Evolutionary conservation across 164 flowering plant species (phyloP), one percentile per base, ranked within the genome.

Genomic region (Vitis labrusca): DNA sequence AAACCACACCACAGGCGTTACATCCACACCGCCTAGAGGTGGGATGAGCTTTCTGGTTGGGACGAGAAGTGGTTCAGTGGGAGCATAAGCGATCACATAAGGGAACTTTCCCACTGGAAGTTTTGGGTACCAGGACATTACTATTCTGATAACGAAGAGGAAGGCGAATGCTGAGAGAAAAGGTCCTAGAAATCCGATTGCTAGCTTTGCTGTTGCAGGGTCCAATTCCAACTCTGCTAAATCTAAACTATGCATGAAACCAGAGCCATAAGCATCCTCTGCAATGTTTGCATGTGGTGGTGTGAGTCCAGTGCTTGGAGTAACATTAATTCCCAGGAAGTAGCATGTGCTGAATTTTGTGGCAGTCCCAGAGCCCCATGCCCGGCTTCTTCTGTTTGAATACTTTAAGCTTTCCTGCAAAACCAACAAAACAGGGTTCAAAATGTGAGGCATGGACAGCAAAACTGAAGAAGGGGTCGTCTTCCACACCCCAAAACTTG

Each of bases 111-210:
- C 91, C 8, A 91, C 92, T 0, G 98, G 99, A 66, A 95, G 92
- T 76, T 91, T 91, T 0, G 99, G 99, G 74, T 95, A 95, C 99
- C 99, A 93, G 14, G 99, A 95, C 99, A 95, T 95, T 2, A 95
- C 89, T 63, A 95, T 90, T 79, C 99, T 90, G 71, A 87, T 2
- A 0, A 95, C 82, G 71, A 95, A 95, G 44, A 95, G 78, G 74
- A 95, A 93, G 14, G 76, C 79, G 72, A 93, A 89, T 27, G 83
- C 97, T 0, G 99, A 89, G 10, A 95, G 83, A 55, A 90, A 79
- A 8, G 99, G 99, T 9, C 98, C 97, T 5, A 91, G 61, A 52
- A 93, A 57, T 0, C 86, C 79, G 10, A 95, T 90, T 10, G 85
- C 88, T 16, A 87, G 66, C 76, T 93, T 95, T 49, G 98, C 99